Base-by-base conservation (phyloP, 768 basidiomycete species). In the Suillus tomentosus region DNA sequence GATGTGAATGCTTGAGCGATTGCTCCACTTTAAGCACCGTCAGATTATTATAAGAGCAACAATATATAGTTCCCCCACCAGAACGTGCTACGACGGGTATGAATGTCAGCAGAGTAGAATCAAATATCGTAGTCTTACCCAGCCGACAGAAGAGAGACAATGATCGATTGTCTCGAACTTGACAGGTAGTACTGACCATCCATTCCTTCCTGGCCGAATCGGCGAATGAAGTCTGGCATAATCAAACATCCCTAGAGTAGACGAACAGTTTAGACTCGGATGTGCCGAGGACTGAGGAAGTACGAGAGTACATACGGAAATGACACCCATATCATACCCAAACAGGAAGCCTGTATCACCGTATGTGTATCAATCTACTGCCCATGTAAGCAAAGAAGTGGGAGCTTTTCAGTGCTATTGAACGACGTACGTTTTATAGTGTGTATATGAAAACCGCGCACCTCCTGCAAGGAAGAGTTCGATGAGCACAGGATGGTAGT, bases 311-410 rank as follows among this genome's bases (percentile, higher is more conserved):
- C 82, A 60, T 65, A 89, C 87, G 62, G 89, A 90, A 65, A 90
- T 90, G 62, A 91, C 87, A 73, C 90, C 88, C 72, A 91, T 89
- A 67, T 91, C 89, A 73, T 90, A 91, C 65, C 89, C 88, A 62
- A 89, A 90, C 10, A 90, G 74, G 72, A 88, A 89, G 13, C 86
- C 87, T 85, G 13, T 85, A n/a, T 31, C 40, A 42, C 24, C 17
- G 17, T 13, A 42, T 4, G 5, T 58, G 36, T 27, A 39, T 50
- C 40, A 27, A 51, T 50, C 47, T 37, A 27, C 15, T 19, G 36
- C 2, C 10, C 3, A 31, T n/a, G 37, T 63, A 6, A 64, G 50
- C 34, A 50, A 64, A 37, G 31, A 47, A 64, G 14, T 43, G 63
- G n/a, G n/a, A n/a, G n/a, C 24, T 6, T 65, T 36, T 11, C 10